Conservation (phyloP, 257 asterid species). For the Solanum pinnatisectum region DNA sequence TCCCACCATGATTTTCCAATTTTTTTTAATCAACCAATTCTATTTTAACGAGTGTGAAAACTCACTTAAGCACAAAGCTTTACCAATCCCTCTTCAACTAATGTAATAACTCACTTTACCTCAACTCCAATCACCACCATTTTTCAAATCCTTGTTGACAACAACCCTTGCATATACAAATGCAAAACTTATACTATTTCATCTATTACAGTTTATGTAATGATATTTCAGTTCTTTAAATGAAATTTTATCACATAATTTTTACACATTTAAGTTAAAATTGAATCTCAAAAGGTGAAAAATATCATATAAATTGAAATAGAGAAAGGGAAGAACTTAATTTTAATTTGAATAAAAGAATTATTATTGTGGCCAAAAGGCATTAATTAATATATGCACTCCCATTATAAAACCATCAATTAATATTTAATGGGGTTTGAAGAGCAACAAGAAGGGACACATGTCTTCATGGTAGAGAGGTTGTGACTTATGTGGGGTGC, state of each 20-base stretch:
- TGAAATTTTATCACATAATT: too few relatives aligned
- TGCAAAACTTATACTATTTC: not conserved
- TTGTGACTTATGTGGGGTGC: not conserved
- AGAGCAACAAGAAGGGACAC: not conserved
- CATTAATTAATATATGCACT: not conserved
- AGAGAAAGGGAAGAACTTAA: not conserved
- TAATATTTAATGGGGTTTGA: not conserved
- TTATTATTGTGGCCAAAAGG: not conserved
- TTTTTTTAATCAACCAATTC: not conserved
- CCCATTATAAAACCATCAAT: not conserved
- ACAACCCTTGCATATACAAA: not conserved
- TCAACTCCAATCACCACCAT: not conserved
- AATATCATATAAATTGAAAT: too few relatives aligned
- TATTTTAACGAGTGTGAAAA: not conserved
- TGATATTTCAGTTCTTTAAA: too few relatives aligned
- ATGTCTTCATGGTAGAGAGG: not conserved
- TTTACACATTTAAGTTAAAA: too few relatives aligned
- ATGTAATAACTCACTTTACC: not conserved
- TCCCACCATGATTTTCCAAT: not conserved
- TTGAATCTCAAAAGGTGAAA: too few relatives aligned
- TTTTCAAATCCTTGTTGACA: not conserved
- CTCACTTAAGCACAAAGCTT: not conserved
- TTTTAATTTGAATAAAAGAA: not conserved
- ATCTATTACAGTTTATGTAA: not conserved
- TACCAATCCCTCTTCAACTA: not conserved